A percentile compares a stretch with the other conserved stretches of the same genome.
Conservation (phyloP, 2,329 filamentous ascomycete genomes). For the Aspergillus candidus region DNA sequence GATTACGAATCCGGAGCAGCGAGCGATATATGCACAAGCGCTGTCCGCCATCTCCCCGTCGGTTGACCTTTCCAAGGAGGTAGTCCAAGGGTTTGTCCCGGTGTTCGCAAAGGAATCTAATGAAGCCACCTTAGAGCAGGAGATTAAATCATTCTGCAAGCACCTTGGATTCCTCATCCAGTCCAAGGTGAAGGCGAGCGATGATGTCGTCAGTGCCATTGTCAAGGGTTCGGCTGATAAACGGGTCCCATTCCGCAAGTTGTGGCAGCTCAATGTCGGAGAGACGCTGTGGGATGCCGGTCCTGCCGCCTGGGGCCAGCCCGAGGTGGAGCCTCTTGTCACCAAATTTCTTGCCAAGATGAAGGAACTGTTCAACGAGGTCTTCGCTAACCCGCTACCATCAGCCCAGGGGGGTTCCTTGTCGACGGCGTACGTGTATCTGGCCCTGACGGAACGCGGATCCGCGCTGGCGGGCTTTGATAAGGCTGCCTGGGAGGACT, state of each 20-base stretch:
- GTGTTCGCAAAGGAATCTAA: slow-evolving; percentile 81
- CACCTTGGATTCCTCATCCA: slow-evolving; percentile 59
- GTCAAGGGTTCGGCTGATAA: slow-evolving; percentile 82
- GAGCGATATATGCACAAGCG: slow-evolving; percentile 75
- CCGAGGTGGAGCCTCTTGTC: slow-evolving; percentile 43
- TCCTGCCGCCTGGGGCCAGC: slow-evolving; percentile 43
- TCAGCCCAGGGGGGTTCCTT: slow-evolving; percentile 79
- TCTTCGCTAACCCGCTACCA: slow-evolving; percentile 67
- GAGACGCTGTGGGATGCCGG: slow-evolving; percentile 59
- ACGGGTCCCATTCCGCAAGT: slow-evolving; percentile 65
- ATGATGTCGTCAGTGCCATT: slow-evolving; percentile 63
- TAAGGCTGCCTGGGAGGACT: slow-evolving; percentile 42
- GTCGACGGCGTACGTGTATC: slow-evolving; percentile 68
- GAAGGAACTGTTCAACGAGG: slow-evolving; percentile 67
- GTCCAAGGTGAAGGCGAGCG: slow-evolving; percentile 57
- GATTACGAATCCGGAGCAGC: slow-evolving; percentile 76
- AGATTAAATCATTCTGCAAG: slow-evolving; percentile 64
- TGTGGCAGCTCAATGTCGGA: slow-evolving; percentile 73
- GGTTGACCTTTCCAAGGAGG: slow-evolving; percentile 56
- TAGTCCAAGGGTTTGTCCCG: slow-evolving; percentile 60
- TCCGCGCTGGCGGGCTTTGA: slow-evolving; percentile 50
- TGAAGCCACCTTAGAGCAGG: slow-evolving; percentile 70
- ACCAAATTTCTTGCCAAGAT: slow-evolving; percentile 47
- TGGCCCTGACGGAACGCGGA: slow-evolving; percentile 54
- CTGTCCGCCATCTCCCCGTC: slow-evolving; percentile 60